These are phyloP conservation scores for Fraxinus sp. DNA, from an alignment of 305 asterid species.

Conservation along the genomic window DNA sequence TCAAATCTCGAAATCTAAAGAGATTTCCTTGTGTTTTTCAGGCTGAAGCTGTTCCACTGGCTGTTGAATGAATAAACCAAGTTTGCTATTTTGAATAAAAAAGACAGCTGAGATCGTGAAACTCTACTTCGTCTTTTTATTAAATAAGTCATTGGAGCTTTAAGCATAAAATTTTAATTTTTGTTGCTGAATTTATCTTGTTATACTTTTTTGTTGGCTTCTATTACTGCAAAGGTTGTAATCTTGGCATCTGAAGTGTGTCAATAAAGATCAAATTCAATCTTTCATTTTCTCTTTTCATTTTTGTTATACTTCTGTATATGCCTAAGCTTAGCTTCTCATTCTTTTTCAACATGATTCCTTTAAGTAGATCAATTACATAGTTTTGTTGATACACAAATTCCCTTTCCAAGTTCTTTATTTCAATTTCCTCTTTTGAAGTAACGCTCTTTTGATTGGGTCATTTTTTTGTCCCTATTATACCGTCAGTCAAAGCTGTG, in stretches of 20 bases:
- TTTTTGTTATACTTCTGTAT: background rate
- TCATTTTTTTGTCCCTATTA: background rate
- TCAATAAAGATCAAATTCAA: slow-evolving; percentile 1
- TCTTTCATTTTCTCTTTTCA: background rate
- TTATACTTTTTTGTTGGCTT: background rate
- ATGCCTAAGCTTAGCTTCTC: background rate
- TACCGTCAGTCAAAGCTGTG: background rate
- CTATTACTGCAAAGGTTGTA: background rate
- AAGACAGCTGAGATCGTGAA: background rate
- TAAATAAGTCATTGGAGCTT: slow-evolving; percentile 17
- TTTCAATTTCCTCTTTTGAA: background rate
- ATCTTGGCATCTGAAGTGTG: background rate
- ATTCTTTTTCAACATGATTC: background rate
- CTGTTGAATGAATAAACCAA: slow-evolving; percentile 41
- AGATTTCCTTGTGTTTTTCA: slow-evolving; percentile 21
- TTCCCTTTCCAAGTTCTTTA: background rate
- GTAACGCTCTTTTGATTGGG: background rate
- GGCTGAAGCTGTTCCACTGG: slow-evolving; percentile 71
- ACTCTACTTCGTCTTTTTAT: background rate
- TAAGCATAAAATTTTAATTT: background rate
- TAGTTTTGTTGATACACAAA: background rate
- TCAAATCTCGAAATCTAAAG: background rate
- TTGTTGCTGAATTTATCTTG: background rate
- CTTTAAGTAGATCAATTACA: background rate
- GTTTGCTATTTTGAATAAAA: background rate